Percentiles rank a stretch among this genome's conserved stretches.
These are phyloP conservation scores for Quercus rubra DNA, from an alignment of 306 rosid species.

Conservation along the genomic window DNA sequence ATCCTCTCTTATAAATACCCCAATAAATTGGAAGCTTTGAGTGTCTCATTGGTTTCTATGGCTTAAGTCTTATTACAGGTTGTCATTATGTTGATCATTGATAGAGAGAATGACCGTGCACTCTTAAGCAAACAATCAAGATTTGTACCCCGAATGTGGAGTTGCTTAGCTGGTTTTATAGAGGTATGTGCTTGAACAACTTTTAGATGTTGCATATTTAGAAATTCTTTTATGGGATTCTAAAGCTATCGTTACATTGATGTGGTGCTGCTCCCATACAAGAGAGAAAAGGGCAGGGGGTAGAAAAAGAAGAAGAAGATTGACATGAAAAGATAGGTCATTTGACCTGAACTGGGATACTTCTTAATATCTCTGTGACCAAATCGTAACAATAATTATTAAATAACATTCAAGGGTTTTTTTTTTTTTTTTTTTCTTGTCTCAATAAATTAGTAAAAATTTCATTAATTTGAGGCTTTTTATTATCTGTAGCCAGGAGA, in stretches of 20 bases:
- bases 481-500: conserved; percentile 74
- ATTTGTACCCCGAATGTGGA: conserved; percentile 66
- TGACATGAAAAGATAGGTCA: not conserved
- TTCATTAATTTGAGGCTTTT: conserved; percentile 8
- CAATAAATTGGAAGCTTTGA: conserved; percentile 4
- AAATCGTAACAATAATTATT: not conserved
- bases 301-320: not conserved
- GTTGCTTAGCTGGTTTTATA: conserved; percentile 84
- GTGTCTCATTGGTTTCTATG: conserved; percentile 13
- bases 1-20: conserved; percentile 8
- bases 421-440: not conserved
- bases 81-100: conserved; percentile 92
- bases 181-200: conserved; percentile 53
- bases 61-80: conserved; percentile 43
- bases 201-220: conserved; percentile 4
- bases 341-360: not conserved
- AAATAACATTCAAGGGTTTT: not conserved
- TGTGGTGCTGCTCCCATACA: not conserved
- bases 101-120: conserved; percentile 67
- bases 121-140: conserved; percentile 64
- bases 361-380: not conserved
- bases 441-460: not conserved
- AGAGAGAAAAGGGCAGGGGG: too few relatives aligned
- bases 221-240: not conserved
- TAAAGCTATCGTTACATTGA: not conserved